Evolutionary conservation across 1,284 basidiomycete genomes (phyloP), one percentile per base, ranked within the genome.

Genomic region (Cutaneotrichosporon cyanovorans): DNA sequence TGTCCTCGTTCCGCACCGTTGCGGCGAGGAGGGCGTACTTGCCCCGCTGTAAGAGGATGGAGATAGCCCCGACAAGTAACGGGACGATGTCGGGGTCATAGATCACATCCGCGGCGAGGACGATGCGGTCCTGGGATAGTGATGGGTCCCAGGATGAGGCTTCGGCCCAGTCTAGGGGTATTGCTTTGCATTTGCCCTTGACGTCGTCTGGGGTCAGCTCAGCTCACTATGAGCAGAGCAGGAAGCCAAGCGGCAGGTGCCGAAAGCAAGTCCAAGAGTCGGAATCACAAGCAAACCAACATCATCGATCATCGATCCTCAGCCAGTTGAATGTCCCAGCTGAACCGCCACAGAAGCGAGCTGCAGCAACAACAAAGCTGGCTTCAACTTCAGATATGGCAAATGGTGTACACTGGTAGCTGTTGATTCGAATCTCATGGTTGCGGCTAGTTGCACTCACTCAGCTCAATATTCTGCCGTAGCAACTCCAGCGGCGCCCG

Each of bases 61-160:
- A 4, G 16, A 73, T 61, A 8, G 71, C 58, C 2, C 53, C 35
- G 2, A 70, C 65, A 5, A 73, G 57, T 2, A 65, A 57, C 11
- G 61, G 60, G 11, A 72, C 58, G 22, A 73, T 57, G 20, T 64
- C 61, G 2, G 71, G 72, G 51, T 73, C 72, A 55, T 73, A 73
- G 22, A 72, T 69, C 68, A 73, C 69, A 46, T 73, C 72, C 9
- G 72, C 70, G 12, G 68, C 72, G 18, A 73, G 37, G 4, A 73
- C 51, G 3, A 61, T 60, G 34, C 60, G 37, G 8, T 12, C 25
- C 25, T 28, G 25, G 8, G 8, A 7, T 0, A 7, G 21, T 1
- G 61, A 56, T 34, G 59, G 50, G 3, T 60, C 49, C 0, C n/a
- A n/a, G 14, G 34, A 20, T 5, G 28, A 18, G 2, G 63, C 60